Evolutionary conservation across 2,329 filamentous ascomycete species (phyloP), one percentile per base, ranked within the genome.

Genomic region (Aspergillus oerlinghausenensis): DNA sequence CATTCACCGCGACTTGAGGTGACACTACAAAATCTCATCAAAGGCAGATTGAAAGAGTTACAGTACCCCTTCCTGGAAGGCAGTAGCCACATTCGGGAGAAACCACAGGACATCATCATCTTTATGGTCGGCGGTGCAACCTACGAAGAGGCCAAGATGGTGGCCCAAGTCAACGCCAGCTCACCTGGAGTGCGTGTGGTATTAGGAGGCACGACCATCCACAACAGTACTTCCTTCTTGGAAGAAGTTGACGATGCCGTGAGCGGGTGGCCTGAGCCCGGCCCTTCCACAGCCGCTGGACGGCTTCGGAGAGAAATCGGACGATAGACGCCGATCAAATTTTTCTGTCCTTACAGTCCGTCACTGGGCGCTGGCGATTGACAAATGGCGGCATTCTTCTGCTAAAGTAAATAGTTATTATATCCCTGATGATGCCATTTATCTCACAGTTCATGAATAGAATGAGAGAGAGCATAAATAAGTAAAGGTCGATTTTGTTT

Each of bases 111-210:
- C 70, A 89, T 99, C 43, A 84, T 99, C 47, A 84, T 99, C 7
- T 99, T 99, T 70, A 92, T 99, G 69, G 82, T 97, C 25, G 94
- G 94, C 5, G 94, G 94, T 2, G 87, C 88, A 19, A 99, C 94
- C 0, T 99, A 97, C 68, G 94, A 99, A 73, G 94, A 99, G 74
- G 92, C 94, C 5, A 97, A 96, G 78, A 92, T 91, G 82, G 86
- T 97, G 42, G 91, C 94, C n/a, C 87, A 92, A 64, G 87, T 99
- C 57, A 99, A 99, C 75, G 92, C 92, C 19, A 90, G 88, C 56
- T 89, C 89, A 10, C 92, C 92, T 0, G 94, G 94, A 0, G 83
- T 97, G 9, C 84, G 94, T 55, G 87, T 99, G 3, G 92, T 97
- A 10, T 78, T 99, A 5, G 92, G 92, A 9, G 92, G 92, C 3